Evolutionary conservation across 2,329 filamentous ascomycete genomes (phyloP).

Genomic region (Samsoniella hepiali): DNA sequence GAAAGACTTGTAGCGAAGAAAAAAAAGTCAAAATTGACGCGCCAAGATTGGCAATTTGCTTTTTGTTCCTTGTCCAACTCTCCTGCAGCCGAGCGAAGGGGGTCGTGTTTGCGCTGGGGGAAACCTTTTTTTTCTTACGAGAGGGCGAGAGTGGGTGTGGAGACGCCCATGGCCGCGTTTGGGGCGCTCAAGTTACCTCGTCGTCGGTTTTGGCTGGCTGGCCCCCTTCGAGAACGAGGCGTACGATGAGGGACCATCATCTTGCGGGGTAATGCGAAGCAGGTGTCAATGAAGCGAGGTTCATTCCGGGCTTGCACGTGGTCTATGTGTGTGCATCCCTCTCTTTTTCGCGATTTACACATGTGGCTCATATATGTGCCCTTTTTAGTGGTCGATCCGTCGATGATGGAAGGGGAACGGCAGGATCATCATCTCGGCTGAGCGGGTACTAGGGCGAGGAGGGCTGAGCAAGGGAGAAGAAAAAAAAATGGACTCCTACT

Average conservation of each 20-base stretch:
- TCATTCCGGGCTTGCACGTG: not conserved
- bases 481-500: not conserved
- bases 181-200: too few relatives aligned
- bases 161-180: too few relatives aligned
- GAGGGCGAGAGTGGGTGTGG: not conserved
- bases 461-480: not conserved
- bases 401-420: not conserved
- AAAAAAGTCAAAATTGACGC: too few relatives aligned
- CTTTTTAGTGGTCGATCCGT: not conserved
- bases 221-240: not conserved
- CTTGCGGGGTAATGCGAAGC: not conserved
- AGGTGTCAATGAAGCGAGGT: not conserved
- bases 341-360: not conserved
- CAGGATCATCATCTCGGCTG: not conserved
- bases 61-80: not conserved
- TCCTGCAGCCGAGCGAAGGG: too few relatives aligned
- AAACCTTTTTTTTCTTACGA: not conserved
- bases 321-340: not conserved
- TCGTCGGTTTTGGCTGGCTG: not conserved
- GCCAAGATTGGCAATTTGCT: too few relatives aligned
- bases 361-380: not conserved
- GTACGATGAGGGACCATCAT: not conserved
- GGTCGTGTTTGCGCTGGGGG: too few relatives aligned
- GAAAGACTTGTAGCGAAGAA: too few relatives aligned
- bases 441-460: not conserved